Conservation (phyloP, 2,329 filamentous ascomycete species). For the Cercospora sojina region DNA sequence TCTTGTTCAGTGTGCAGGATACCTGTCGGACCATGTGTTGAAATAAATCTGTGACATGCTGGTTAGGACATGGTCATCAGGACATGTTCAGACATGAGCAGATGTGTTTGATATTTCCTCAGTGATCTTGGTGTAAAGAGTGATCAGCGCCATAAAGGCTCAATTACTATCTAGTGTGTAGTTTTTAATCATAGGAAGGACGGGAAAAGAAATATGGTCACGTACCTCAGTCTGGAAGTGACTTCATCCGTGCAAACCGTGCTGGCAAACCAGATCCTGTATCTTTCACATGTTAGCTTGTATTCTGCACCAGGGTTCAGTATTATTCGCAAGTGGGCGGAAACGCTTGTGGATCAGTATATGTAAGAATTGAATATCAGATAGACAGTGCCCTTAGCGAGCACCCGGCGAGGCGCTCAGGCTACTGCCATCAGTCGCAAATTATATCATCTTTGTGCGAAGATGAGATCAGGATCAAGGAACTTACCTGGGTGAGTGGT, state of each 20-base stretch:
- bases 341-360: constrained; percentile 67
- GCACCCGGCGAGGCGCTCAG: constrained; percentile 90
- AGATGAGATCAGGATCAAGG: neutral
- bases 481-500: constrained; percentile 14
- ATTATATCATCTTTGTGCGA: constrained; percentile 83
- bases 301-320: neutral
- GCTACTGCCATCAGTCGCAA: constrained; percentile 91
- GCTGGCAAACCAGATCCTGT: neutral
- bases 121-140: constrained; percentile 45
- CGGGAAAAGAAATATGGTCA: neutral
- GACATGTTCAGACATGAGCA: neutral
- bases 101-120: constrained; percentile 27
- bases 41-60: neutral
- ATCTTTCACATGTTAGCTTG: constrained; percentile 1
- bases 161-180: constrained; percentile 57
- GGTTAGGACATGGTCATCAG: constrained; percentile 2
- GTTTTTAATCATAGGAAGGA: constrained; percentile 64
- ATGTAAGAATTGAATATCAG: constrained; percentile 98
- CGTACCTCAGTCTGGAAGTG: neutral
- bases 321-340: neutral
- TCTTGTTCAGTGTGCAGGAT: neutral
- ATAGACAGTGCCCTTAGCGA: constrained; percentile 69
- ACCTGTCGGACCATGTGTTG: neutral
- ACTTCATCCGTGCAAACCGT: neutral
- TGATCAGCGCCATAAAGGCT: constrained; percentile 38